Evolutionary conservation across 2,329 filamentous ascomycete species (phyloP).

Genomic region (Fonsecaea monophora): DNA sequence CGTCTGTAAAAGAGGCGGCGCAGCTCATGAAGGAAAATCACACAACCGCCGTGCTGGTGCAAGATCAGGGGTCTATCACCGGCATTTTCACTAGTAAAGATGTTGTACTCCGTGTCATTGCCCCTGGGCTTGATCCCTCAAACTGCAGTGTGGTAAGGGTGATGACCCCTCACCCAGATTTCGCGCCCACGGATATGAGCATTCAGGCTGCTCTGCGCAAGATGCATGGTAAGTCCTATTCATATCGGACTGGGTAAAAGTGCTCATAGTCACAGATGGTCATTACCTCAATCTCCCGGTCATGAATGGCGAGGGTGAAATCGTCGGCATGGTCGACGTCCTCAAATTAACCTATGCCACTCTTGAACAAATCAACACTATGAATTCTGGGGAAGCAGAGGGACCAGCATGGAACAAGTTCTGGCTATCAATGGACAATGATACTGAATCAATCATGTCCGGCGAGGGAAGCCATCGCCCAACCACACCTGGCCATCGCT

Average conservation of each 20-base stretch:
- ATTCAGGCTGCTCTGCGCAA: constrained; percentile 97
- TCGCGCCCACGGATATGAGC: constrained; percentile 98
- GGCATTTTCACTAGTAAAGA: constrained; percentile 99
- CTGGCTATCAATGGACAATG: constrained; percentile 94
- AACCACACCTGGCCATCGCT: constrained; percentile 72
- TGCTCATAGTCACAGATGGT: constrained; percentile 68
- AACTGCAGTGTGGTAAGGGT: constrained; percentile 98
- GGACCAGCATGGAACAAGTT: constrained; percentile 99
- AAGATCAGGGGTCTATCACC: constrained; percentile 95
- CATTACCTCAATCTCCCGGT: constrained; percentile 98
- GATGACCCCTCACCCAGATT: constrained; percentile 98
- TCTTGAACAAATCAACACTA: constrained; percentile 88
- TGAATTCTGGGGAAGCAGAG: constrained; percentile 85
- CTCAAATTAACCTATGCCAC: constrained; percentile 98
- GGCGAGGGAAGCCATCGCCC: constrained; percentile 81
- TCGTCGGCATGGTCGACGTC: constrained; percentile 99
- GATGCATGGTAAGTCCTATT: constrained; percentile 82
- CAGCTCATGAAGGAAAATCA: constrained; percentile 98
- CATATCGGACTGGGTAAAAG: not conserved
- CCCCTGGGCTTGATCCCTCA: constrained; percentile 88
- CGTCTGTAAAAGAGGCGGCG: constrained; percentile 94
- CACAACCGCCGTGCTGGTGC: constrained; percentile 93
- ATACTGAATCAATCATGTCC: constrained; percentile 95
- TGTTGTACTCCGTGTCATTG: constrained; percentile 96
- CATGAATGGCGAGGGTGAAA: constrained; percentile 96